phyloP scores from a whole-genome alignment of 2,329 filamentous ascomycete species.

The Exophiala alcalophila region DNA sequence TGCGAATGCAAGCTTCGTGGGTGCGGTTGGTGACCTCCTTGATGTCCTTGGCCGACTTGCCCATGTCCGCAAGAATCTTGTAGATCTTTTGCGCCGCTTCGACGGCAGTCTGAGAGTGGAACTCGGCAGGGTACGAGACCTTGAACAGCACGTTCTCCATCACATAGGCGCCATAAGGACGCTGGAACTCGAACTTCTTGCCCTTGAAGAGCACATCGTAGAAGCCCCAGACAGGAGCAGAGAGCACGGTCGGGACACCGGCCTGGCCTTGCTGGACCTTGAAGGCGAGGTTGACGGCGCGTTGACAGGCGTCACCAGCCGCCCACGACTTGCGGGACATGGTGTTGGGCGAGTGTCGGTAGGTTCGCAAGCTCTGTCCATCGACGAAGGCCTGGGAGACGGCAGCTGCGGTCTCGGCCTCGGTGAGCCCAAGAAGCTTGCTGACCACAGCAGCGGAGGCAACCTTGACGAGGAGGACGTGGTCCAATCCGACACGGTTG shows the following conservation, averaged over 20 bases:
- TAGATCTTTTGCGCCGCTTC: slow-evolving; percentile 89
- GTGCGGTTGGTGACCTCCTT: slow-evolving; percentile 91
- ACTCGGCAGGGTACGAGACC: slow-evolving; percentile 89
- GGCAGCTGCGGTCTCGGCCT: slow-evolving; percentile 89
- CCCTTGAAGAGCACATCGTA: slow-evolving; percentile 98
- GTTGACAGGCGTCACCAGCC: slow-evolving; percentile 95
- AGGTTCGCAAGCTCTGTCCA: slow-evolving; percentile 91
- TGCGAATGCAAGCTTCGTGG: slow-evolving; percentile 96
- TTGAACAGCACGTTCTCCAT: slow-evolving; percentile 99
- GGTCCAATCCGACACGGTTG: slow-evolving; percentile 98
- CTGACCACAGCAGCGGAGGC: slow-evolving; percentile 91
- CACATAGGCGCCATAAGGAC: slow-evolving; percentile 94
- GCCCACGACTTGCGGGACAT: slow-evolving; percentile 99
- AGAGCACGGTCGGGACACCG: slow-evolving; percentile 87
- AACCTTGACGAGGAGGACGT: slow-evolving; percentile 97
- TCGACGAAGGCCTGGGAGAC: slow-evolving; percentile 98
- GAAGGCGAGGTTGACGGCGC: slow-evolving; percentile 83
- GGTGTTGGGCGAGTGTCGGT: slow-evolving; percentile 96
- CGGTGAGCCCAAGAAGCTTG: slow-evolving; percentile 86
- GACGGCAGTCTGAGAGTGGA: slow-evolving; percentile 82
- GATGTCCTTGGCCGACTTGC: slow-evolving; percentile 91
- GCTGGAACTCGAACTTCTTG: slow-evolving; percentile 93
- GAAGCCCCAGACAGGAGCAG: slow-evolving; percentile 93
- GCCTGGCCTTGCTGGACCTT: slow-evolving; percentile 90
- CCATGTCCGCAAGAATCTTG: slow-evolving; percentile 74